Conservation (phyloP, 345 rosid genomes). For the Hirschfeldia incana region DNA sequence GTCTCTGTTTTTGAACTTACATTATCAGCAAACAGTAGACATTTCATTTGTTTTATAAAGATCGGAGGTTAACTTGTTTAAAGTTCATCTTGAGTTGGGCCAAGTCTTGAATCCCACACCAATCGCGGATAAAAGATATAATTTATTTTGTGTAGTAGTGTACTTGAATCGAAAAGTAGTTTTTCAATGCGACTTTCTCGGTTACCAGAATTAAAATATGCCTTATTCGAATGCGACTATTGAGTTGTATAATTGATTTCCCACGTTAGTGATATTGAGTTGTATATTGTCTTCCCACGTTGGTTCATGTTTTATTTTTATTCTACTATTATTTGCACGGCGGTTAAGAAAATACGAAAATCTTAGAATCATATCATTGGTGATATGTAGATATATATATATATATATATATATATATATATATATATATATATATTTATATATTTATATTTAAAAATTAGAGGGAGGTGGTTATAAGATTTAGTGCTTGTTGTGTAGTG, state of each 20-base stretch:
- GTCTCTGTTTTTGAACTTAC: not conserved
- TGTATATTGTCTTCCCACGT: slow-evolving; percentile 5
- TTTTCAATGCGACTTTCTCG: not conserved
- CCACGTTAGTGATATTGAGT: not conserved
- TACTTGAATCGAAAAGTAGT: not conserved
- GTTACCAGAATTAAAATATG: not conserved
- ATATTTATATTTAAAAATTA: not conserved
- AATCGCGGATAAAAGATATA: not conserved
- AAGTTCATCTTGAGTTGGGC: not conserved
- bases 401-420: no score
- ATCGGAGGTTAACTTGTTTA: not conserved
- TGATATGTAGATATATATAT: not conserved
- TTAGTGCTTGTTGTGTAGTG: slow-evolving; percentile 31
- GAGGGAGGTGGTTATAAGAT: slow-evolving; percentile 29
- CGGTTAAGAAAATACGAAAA: not conserved
- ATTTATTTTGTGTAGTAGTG: not conserved
- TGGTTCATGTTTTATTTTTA: not conserved
- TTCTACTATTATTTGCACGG: not conserved
- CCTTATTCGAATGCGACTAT: not conserved
- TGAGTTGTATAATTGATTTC: not conserved
- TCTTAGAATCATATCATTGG: slow-evolving; percentile 14
- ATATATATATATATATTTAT: not conserved
- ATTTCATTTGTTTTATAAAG: not conserved
- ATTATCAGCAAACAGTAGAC: not conserved
- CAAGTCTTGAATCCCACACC: not conserved